phyloP scores from a whole-genome alignment of 192 early-diverging fungal genomes.

The Phycomyces nitens region DNA sequence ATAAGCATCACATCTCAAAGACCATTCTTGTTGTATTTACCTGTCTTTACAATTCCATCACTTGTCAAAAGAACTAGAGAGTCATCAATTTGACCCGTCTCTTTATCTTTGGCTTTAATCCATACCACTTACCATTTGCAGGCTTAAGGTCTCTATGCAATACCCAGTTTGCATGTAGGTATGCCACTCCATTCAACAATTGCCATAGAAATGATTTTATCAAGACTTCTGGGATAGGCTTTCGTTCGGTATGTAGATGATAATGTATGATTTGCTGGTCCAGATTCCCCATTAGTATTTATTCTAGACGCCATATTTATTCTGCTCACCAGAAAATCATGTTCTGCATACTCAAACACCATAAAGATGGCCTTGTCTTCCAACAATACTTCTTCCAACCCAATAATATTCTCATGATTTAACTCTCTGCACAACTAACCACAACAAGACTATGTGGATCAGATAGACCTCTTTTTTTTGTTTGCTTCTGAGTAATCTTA shows the following conservation, averaged over 20 bases:
- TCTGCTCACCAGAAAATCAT: conserved; percentile 72
- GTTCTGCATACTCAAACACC: conserved; percentile 97
- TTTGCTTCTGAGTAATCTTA: conserved; percentile 23
- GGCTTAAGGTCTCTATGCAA: conserved; percentile 93
- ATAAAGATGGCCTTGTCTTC: conserved; percentile 94
- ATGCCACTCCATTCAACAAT: conserved; percentile 82
- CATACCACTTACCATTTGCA: conserved; percentile 57
- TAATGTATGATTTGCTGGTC: conserved; percentile 84
- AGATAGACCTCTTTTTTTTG: background rate
- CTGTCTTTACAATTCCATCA: conserved; percentile 88
- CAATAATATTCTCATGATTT: conserved; percentile 83
- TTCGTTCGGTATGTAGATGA: conserved; percentile 75
- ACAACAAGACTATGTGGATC: background rate
- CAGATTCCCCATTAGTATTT: background rate
- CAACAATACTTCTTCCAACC: conserved; percentile 82
- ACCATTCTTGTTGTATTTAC: conserved; percentile 7
- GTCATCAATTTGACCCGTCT: background rate
- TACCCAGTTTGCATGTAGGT: conserved; percentile 82
- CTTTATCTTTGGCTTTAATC: background rate
- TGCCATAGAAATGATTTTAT: conserved; percentile 90
- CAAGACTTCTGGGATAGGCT: conserved; percentile 76
- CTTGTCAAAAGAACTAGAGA: conserved; percentile 72
- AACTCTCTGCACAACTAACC: conserved; percentile 83
- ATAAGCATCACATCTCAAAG: too few species aligned
- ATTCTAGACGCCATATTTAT: background rate